Evolutionary conservation across 2,329 filamentous ascomycete species (phyloP).

Genomic region (Talaromyces albobiverticillius): DNA sequence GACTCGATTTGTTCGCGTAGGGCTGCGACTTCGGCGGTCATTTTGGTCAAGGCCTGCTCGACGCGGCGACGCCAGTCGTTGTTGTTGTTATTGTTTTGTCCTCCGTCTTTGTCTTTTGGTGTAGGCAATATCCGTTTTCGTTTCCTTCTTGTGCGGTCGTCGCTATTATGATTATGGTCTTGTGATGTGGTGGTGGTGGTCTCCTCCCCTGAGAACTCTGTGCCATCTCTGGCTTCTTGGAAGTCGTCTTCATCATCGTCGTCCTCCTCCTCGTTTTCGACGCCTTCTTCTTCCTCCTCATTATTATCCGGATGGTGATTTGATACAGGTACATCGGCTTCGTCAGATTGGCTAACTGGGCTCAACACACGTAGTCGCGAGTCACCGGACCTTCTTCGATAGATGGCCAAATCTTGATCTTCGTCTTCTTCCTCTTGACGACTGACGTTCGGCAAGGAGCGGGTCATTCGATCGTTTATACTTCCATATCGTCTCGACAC

Average conservation of each 20-base stretch:
- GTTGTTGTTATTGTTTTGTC: constrained; percentile 19
- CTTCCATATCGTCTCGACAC: constrained; percentile 28
- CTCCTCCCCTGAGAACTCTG: constrained; percentile 20
- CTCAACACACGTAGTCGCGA: constrained; percentile 69
- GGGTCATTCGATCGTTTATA: constrained; percentile 34
- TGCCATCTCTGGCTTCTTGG: constrained; percentile 34
- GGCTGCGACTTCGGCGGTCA: constrained; percentile 90
- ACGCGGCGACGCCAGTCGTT: constrained; percentile 75
- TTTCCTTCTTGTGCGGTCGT: constrained; percentile 38
- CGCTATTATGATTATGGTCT: constrained; percentile 12
- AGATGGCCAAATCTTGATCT: constrained; percentile 47
- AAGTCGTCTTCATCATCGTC: constrained; percentile 16
- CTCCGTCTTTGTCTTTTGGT: not conserved
- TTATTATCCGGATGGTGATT: not conserved
- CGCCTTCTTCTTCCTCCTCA: constrained; percentile 4
- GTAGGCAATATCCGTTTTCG: constrained; percentile 9
- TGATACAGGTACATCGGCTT: constrained; percentile 40
- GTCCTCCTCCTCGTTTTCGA: constrained; percentile 11
- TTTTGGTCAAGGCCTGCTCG: constrained; percentile 79
- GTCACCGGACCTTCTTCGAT: constrained; percentile 42
- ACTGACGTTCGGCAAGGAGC: constrained; percentile 14
- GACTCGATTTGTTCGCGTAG: constrained; percentile 85
- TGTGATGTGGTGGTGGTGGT: constrained; percentile 24
- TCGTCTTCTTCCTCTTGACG: constrained; percentile 23
- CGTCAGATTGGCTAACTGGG: constrained; percentile 82